A percentile compares a stretch with the other conserved stretches of the same genome.
These are phyloP conservation scores for Cryptosporidium muris DNA, from an alignment of 169 alveolate genomes.

Conservation along the genomic window DNA sequence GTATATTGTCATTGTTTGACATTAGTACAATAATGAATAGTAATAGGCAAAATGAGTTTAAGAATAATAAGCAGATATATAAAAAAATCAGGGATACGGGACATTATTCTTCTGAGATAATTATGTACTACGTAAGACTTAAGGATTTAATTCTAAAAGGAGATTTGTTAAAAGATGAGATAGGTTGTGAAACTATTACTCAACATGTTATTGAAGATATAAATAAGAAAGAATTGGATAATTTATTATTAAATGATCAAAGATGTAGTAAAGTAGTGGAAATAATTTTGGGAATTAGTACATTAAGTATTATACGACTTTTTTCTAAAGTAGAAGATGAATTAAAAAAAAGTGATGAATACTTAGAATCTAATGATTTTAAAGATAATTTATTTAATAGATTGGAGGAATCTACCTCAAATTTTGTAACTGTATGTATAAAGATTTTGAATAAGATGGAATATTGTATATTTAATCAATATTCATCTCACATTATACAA, in stretches of 20 bases:
- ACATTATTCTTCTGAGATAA: conserved; percentile 28
- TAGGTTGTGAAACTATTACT: conserved; percentile 30
- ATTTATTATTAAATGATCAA: conserved; percentile 47
- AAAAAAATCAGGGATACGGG: not conserved
- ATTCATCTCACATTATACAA: conserved; percentile 55
- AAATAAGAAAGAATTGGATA: conserved; percentile 51
- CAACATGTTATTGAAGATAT: conserved; percentile 61
- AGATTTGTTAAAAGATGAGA: conserved; percentile 38
- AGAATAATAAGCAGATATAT: not conserved
- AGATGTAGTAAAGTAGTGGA: conserved; percentile 66
- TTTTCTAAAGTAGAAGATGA: conserved; percentile 6
- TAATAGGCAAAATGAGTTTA: not conserved
- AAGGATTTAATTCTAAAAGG: conserved; percentile 33
- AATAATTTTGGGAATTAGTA: conserved; percentile 37
- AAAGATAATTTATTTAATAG: conserved; percentile 2
- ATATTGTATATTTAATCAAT: conserved; percentile 18
- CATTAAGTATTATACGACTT: conserved; percentile 34
- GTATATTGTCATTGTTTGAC: not conserved
- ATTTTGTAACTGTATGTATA: conserved; percentile 7
- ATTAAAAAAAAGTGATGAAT: not conserved
- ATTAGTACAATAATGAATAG: not conserved
- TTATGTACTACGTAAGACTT: conserved; percentile 33
- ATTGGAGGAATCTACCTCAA: conserved; percentile 6
- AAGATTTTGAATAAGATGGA: conserved; percentile 24
- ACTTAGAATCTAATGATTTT: not conserved